phyloP scores from a whole-genome alignment of 805 yeast genomes.

The Vanderwaltozyma tropicalis region DNA sequence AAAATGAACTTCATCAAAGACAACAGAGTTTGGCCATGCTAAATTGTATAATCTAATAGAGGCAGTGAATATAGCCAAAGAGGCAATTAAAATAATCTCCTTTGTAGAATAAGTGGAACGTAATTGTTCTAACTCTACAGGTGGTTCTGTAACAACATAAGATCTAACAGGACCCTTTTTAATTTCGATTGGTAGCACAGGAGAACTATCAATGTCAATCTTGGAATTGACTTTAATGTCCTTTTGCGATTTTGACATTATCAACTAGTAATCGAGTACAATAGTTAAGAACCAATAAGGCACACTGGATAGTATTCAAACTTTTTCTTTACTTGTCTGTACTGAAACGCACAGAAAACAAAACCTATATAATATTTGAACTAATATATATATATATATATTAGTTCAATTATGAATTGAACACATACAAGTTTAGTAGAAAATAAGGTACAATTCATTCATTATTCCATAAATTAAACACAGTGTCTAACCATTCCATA shows the following conservation, averaged over 20 bases:
- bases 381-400: no score
- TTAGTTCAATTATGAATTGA: no score
- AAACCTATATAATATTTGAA: no score
- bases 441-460: no score
- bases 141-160: conserved; percentile 44
- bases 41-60: conserved; percentile 53
- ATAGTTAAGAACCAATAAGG: no score
- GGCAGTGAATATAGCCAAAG: conserved; percentile 42
- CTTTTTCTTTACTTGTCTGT: no score
- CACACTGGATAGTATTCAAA: no score
- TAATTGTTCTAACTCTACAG: conserved; percentile 30
- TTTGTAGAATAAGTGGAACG: conserved; percentile 32
- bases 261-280: no score
- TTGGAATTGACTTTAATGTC: conserved; percentile 1
- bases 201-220: conserved; percentile 11
- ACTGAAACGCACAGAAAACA: no score
- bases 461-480: no score
- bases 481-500: no score
- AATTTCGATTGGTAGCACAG: conserved; percentile 37
- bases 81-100: conserved; percentile 34
- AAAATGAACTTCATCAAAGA: conserved; percentile 88
- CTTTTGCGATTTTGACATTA: background rate
- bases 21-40: conserved; percentile 66
- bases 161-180: conserved; percentile 45
- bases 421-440: no score